phyloP scores from a whole-genome alignment of 2,329 filamentous ascomycete genomes.

The Graphium sp. region DNA sequence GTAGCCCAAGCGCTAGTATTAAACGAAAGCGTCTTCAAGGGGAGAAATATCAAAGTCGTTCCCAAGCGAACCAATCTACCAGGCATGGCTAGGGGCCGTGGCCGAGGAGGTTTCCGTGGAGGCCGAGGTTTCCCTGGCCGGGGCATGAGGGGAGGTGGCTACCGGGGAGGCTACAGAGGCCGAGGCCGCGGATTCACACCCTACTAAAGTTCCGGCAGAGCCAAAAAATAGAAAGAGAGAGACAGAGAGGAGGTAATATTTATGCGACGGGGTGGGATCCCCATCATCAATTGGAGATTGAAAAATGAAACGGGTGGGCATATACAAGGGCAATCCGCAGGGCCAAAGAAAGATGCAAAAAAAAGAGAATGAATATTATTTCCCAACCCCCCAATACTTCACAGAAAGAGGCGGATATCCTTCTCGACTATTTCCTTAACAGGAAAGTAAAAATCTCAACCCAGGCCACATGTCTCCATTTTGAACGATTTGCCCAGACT shows the following conservation, averaged over 20 bases:
- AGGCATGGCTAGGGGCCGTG: slow-evolving; percentile 74
- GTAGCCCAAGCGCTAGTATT: slow-evolving; percentile 87
- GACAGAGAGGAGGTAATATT: too few relatives aligned
- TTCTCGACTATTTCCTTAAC: too few relatives aligned
- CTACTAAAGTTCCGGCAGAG: slow-evolving; percentile 39
- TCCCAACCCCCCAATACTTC: too few relatives aligned
- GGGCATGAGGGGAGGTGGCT: slow-evolving; percentile 33
- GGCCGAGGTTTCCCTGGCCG: slow-evolving; percentile 36
- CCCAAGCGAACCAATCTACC: slow-evolving; percentile 96
- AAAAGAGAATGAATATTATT: too few relatives aligned
- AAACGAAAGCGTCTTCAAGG: slow-evolving; percentile 92
- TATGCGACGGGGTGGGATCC: neutral
- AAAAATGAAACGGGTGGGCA: neutral
- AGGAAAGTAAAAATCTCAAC: too few relatives aligned
- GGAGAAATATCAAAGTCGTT: slow-evolving; percentile 82
- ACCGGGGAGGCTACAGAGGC: slow-evolving; percentile 50
- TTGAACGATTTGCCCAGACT: neutral
- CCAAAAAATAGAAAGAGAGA: too few relatives aligned
- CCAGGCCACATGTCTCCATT: too few relatives aligned
- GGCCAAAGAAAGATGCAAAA: too few relatives aligned
- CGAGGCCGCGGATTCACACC: slow-evolving; percentile 48
- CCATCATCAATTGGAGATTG: neutral
- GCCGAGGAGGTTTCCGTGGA: slow-evolving; percentile 35
- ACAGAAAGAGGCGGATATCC: too few relatives aligned
- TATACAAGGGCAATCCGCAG: neutral